These are phyloP conservation scores for Salicornia ramosissima DNA, from an alignment of 148 eudicot species.

Conservation along the genomic window DNA sequence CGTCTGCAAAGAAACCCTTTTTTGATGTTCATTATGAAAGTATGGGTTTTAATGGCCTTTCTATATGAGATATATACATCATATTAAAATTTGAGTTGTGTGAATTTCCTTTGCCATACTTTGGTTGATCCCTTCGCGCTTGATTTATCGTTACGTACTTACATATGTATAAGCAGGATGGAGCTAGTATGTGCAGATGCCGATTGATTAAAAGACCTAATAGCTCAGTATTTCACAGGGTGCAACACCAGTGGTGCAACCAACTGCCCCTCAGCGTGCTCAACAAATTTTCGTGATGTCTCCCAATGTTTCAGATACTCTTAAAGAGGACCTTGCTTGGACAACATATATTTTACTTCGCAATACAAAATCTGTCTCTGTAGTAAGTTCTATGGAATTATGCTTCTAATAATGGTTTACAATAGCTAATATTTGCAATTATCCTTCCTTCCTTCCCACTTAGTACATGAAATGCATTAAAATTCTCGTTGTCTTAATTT, in stretches of 20 bases:
- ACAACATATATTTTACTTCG: conserved; percentile 73
- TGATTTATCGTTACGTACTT: not conserved
- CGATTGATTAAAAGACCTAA: conserved; percentile 7
- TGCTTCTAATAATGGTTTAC: not conserved
- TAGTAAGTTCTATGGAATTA: conserved; percentile 39
- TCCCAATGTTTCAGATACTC: conserved; percentile 45
- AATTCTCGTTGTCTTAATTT: conserved; percentile 13
- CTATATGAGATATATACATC: not conserved
- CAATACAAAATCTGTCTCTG: conserved; percentile 81
- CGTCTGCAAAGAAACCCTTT: not conserved
- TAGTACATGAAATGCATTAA: not conserved
- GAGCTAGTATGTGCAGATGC: not conserved
- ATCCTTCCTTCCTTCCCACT: not conserved
- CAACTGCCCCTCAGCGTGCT: conserved; percentile 53
- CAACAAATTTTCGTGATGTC: conserved; percentile 80
- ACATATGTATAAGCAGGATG: not conserved
- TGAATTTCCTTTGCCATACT: no score
- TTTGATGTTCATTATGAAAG: not conserved
- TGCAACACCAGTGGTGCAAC: conserved; percentile 45
- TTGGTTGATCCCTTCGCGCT: not conserved
- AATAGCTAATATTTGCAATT: no score
- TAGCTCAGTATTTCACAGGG: conserved; percentile 44
- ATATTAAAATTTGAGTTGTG: not conserved
- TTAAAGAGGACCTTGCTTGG: conserved; percentile 96
- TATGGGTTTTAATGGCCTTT: not conserved